Conservation (phyloP, 495 filamentous ascomycete genomes). For the Penicillium diatomitis region DNA sequence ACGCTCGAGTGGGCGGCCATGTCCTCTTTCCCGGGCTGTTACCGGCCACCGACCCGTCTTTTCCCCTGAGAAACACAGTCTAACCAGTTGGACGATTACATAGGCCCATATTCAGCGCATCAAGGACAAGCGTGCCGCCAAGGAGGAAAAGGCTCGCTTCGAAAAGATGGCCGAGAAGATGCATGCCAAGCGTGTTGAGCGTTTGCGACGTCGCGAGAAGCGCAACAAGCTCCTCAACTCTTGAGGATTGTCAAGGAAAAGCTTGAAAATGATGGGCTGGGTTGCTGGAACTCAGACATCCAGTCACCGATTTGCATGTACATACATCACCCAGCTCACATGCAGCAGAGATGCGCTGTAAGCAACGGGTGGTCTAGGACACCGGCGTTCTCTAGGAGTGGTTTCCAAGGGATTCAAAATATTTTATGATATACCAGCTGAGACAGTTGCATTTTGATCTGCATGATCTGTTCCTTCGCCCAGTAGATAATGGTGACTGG, state of each 20-base stretch:
- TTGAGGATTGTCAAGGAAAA: conserved; percentile 35
- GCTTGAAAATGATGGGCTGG: background rate
- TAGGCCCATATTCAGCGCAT: conserved; percentile 68
- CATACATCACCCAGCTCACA: conserved; percentile 4
- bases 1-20: too few relatives aligned
- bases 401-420: conserved; percentile 5
- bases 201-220: conserved; percentile 90
- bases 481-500: background rate
- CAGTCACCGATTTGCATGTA: conserved; percentile 5
- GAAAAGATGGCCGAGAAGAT: conserved; percentile 96
- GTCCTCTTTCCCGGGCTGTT: too few relatives aligned
- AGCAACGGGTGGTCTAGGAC: conserved; percentile 4
- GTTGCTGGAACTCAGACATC: too few relatives aligned
- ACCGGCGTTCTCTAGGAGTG: conserved; percentile 9
- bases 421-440: background rate
- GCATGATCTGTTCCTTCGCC: background rate
- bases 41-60: too few relatives aligned
- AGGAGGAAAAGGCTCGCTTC: conserved; percentile 89
- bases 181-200: conserved; percentile 89
- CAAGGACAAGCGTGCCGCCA: conserved; percentile 71
- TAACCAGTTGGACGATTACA: too few relatives aligned
- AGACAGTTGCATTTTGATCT: background rate
- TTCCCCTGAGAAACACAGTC: too few relatives aligned
- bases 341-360: background rate
- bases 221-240: conserved; percentile 93